Evolutionary conservation across 139 green algal genomes (phyloP).

Genomic region (Asterochloris sp.): DNA sequence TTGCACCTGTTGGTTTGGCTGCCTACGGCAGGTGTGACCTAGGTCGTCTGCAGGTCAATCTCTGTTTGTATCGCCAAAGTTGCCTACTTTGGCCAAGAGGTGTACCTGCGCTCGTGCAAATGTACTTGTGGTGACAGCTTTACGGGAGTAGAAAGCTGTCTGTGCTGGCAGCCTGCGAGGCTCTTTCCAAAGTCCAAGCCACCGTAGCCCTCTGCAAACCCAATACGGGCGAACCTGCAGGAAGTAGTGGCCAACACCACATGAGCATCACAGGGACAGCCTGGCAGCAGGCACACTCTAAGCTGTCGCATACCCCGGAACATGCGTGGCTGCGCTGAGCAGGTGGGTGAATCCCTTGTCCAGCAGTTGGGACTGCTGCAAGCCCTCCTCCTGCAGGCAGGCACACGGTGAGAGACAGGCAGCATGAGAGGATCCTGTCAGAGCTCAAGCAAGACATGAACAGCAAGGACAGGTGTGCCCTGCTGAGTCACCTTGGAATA

Average conservation of each 20-base stretch:
- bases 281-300: neutral
- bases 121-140: too few relatives aligned
- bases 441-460: neutral
- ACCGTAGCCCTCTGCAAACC: neutral
- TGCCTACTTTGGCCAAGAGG: too few relatives aligned
- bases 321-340: slow-evolving; percentile 23
- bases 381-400: slow-evolving; percentile 21
- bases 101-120: too few relatives aligned
- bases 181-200: neutral
- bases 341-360: slow-evolving; percentile 37
- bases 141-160: too few relatives aligned
- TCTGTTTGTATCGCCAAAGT: too few relatives aligned
- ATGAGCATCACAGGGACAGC: neutral
- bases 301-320: slow-evolving; percentile 27
- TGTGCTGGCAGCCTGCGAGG: neutral
- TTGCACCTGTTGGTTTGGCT: too few relatives aligned
- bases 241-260: neutral
- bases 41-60: too few relatives aligned
- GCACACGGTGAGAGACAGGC: neutral
- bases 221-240: neutral
- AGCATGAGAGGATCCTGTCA: neutral
- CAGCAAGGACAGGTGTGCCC: neutral
- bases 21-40: too few relatives aligned
- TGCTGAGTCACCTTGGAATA: slow-evolving; percentile 51
- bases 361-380: slow-evolving; percentile 16